Base-by-base conservation (phyloP, 2,329 filamentous ascomycete genomes). In the Alternaria consortialis region DNA sequence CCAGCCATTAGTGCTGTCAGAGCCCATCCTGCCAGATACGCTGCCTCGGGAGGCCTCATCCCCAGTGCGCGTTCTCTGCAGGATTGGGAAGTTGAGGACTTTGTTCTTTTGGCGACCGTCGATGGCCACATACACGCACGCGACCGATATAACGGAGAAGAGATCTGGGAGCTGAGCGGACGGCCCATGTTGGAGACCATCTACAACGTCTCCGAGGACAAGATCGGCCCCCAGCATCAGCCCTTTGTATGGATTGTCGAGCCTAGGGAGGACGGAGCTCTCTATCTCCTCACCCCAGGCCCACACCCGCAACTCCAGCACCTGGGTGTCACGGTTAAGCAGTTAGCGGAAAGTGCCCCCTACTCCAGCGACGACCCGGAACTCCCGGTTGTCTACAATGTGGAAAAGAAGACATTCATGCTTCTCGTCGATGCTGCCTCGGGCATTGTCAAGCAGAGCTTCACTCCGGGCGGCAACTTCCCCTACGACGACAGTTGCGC, bases 81-180 rank as follows among this genome's bases (percentile, higher is more conserved):
- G 88, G 94, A 97, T 84, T 98, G 94, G 94, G 93, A 97, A 91
- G 94, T 97, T 84, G 94, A 98, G 92, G 94, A 98, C 86, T 97
- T 97, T 88, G 92, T 98, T 84, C 92, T 99, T 85, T 86, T 99
- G 91, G 94, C 95, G 92, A 98, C 95, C 87, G 92, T 98, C 88
- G 94, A 98, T 86, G 95, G 95, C 86, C 92, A 93, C 79, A 88
- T 98, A 75, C 92, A 97, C 83, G 94, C 94, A 79, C 89, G 89
- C 80, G 93, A 97, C 83, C 88, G 95, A 74, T 91, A 90, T 77
- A 95, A 91, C 53, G 95, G 95, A 71, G 86, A 90, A 65, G 86
- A 91, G 71, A 90, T 90, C 77, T 98, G 95, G 95, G 90, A 91
- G 74, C 86, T 97, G 63, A 88, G 93, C 79, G 91, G 93, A 70